phyloP scores from a whole-genome alignment of 2,329 filamentous ascomycete genomes.

The Aureobasidium sp. region DNA sequence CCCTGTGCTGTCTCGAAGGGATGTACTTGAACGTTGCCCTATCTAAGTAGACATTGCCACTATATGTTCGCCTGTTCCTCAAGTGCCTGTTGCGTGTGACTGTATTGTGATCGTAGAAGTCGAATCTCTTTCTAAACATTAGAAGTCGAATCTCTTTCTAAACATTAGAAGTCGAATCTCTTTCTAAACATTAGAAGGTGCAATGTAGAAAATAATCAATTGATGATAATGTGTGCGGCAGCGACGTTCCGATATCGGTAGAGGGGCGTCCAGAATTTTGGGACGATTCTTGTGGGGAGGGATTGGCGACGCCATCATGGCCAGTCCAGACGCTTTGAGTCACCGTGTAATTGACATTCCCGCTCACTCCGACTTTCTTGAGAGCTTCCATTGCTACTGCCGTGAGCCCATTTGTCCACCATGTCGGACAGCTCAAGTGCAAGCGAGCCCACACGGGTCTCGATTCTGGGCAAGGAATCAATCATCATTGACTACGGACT shows the following conservation, averaged over 20 bases:
- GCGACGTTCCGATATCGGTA: neutral
- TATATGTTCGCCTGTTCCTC: constrained; percentile 12
- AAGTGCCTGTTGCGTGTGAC: neutral
- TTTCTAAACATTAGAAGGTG: neutral
- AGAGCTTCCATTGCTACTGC: neutral
- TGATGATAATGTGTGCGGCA: too few species aligned
- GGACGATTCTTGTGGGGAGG: neutral
- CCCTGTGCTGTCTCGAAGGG: constrained; percentile 82
- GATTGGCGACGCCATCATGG: neutral
- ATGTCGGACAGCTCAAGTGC: constrained; percentile 10
- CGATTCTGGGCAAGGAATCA: constrained; percentile 78
- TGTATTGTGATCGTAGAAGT: neutral
- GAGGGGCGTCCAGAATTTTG: neutral
- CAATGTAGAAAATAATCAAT: neutral
- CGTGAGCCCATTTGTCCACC: neutral
- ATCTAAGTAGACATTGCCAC: constrained; percentile 14
- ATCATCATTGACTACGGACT: constrained; percentile 90
- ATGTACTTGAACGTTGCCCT: constrained; percentile 83
- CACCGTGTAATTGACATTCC: neutral
- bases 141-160: neutral
- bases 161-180: neutral
- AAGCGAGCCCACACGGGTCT: constrained; percentile 49
- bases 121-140: too few species aligned
- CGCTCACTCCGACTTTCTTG: neutral
- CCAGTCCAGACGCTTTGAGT: constrained; percentile 1